Percentiles rank a stretch among this genome's conserved stretches.
Evolutionary conservation across 78 protist genomes (phyloP).

Genomic region (Guillardia theta): DNA sequence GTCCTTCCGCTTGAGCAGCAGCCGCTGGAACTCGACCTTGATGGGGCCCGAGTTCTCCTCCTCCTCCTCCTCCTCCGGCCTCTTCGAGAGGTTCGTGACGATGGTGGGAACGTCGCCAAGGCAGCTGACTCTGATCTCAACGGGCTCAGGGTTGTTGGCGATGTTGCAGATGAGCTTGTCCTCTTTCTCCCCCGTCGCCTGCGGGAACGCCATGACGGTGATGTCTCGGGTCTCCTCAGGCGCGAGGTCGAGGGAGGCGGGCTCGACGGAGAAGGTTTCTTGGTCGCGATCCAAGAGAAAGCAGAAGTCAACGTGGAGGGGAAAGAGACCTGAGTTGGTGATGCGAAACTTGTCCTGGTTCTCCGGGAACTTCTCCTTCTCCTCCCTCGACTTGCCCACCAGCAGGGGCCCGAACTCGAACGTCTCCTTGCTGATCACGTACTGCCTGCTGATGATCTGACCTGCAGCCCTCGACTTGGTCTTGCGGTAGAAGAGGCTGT

Average conservation of each 20-base stretch:
- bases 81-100: neutral
- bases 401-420: conserved; percentile 77
- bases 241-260: neutral
- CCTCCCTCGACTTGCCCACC: neutral
- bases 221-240: conserved; percentile 56
- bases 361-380: neutral
- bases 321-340: conserved; percentile 60
- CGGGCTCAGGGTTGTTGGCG: conserved; percentile 67
- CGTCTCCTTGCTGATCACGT: neutral
- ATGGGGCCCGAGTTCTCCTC: neutral
- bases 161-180: conserved; percentile 51
- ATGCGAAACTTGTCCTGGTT: conserved; percentile 44
- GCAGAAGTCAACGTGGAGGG: neutral
- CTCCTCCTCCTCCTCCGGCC: neutral
- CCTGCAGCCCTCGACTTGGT: neutral
- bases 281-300: neutral
- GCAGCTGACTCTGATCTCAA: conserved; percentile 38
- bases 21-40: conserved; percentile 47
- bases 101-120: conserved; percentile 42
- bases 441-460: conserved; percentile 25
- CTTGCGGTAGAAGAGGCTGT: conserved; percentile 45
- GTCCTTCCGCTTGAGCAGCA: conserved; percentile 49
- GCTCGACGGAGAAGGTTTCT: neutral
- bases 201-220: conserved; percentile 59
- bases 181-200: neutral